These are phyloP conservation scores for Tuber indicum DNA, from an alignment of 495 filamentous ascomycete genomes.

Conservation along the genomic window DNA sequence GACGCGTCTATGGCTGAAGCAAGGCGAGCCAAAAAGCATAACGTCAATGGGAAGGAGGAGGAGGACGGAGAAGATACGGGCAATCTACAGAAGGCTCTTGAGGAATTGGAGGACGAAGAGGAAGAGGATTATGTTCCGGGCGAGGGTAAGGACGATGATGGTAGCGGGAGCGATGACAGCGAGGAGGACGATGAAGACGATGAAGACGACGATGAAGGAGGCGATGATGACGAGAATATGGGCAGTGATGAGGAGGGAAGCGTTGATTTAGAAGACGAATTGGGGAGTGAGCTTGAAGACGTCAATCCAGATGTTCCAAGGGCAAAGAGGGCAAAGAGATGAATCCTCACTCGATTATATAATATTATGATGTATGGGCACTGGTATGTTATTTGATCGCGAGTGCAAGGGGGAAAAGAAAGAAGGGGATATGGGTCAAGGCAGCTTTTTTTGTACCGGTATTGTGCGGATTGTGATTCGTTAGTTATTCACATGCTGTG, in stretches of 20 bases:
- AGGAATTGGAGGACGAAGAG: conserved; percentile 72
- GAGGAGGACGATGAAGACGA: conserved; percentile 47
- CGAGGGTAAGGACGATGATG: conserved; percentile 66
- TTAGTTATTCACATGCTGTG: conserved; percentile 1
- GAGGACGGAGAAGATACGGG: conserved; percentile 49
- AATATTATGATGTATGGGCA: background rate
- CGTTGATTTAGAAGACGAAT: conserved; percentile 38
- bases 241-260: conserved; percentile 45
- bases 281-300: conserved; percentile 42
- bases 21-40: conserved; percentile 69
- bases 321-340: conserved; percentile 34
- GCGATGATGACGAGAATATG: conserved; percentile 47
- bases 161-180: conserved; percentile 48
- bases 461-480: background rate
- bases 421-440: conserved; percentile 2
- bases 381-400: conserved; percentile 11
- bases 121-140: conserved; percentile 88
- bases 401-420: conserved; percentile 6
- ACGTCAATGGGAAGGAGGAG: conserved; percentile 56
- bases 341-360: background rate
- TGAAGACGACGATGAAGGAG: conserved; percentile 50
- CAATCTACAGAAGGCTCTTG: conserved; percentile 63
- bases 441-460: background rate
- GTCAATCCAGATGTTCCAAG: conserved; percentile 38
- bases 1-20: conserved; percentile 89